Percentiles rank a stretch among this genome's conserved stretches.
These are phyloP conservation scores for Phascolomyces articulosus DNA, from an alignment of 371 early-diverging fungal species.

Conservation along the genomic window DNA sequence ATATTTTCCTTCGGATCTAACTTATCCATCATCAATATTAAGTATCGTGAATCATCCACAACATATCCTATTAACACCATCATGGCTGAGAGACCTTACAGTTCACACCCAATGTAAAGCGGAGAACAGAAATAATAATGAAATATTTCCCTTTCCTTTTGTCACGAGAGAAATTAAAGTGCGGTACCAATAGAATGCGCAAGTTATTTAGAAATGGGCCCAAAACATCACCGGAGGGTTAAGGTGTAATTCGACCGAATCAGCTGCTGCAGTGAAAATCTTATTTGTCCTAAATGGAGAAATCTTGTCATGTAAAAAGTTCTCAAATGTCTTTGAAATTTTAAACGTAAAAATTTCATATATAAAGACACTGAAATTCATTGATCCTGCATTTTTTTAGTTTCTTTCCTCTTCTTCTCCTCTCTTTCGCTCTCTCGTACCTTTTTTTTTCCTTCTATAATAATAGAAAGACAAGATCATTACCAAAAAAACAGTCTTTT, in stretches of 20 bases:
- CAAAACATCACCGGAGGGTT: background rate
- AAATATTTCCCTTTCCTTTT: background rate
- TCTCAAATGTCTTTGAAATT: background rate
- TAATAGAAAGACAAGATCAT: too few relatives aligned
- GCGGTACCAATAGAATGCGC: constrained; percentile 3
- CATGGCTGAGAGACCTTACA: too few relatives aligned
- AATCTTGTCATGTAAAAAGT: constrained; percentile 4
- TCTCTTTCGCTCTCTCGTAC: background rate
- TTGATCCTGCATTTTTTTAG: background rate
- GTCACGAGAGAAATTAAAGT: constrained; percentile 2
- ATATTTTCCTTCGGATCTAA: too few relatives aligned
- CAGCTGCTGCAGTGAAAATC: constrained; percentile 5
- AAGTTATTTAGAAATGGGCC: constrained; percentile 5
- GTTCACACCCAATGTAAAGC: background rate
- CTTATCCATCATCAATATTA: too few relatives aligned
- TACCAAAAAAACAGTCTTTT: too few relatives aligned
- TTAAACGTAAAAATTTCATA: too few relatives aligned
- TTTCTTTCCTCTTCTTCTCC: background rate
- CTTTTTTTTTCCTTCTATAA: background rate
- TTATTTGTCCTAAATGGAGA: constrained; percentile 3
- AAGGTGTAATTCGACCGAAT: background rate
- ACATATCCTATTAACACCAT: too few relatives aligned
- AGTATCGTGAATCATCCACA: too few relatives aligned
- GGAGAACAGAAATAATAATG: constrained; percentile 5
- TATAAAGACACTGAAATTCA: too few relatives aligned